Conservation (phyloP, 345 rosid genomes). For the Brassica juncea region DNA sequence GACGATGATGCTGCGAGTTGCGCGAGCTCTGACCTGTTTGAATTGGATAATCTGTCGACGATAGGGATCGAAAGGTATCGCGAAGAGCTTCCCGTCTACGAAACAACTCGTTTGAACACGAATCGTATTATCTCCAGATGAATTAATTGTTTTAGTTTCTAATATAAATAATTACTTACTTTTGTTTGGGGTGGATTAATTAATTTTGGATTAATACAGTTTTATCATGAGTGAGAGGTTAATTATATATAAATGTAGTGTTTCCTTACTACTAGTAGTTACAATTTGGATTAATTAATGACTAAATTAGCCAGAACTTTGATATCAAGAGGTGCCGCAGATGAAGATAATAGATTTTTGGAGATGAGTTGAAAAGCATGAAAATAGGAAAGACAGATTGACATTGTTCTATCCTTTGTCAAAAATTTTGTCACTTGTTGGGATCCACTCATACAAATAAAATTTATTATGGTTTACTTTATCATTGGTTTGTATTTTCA, state of each 20-base stretch:
- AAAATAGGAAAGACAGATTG: background rate
- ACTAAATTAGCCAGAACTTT: background rate
- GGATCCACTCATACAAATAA: constrained; percentile 29
- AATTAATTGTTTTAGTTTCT: background rate
- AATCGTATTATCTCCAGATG: constrained; percentile 37
- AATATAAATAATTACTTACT: constrained; percentile 4
- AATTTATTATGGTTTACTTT: background rate
- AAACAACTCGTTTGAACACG: constrained; percentile 69
- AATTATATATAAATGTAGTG: background rate
- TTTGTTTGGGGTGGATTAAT: constrained; percentile 28
- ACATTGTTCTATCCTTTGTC: constrained; percentile 29
- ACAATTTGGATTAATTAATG: background rate
- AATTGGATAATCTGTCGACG: constrained; percentile 70
- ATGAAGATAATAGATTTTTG: background rate
- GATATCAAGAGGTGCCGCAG: constrained; percentile 19
- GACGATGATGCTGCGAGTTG: constrained; percentile 48
- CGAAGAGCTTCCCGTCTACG: constrained; percentile 95
- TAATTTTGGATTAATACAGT: constrained; percentile 5
- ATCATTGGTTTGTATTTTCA: background rate
- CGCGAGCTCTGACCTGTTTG: constrained; percentile 61
- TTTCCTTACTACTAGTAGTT: background rate
- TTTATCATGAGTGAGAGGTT: constrained; percentile 12
- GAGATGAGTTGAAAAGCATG: constrained; percentile 11
- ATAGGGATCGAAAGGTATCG: constrained; percentile 51
- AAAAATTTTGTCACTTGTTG: constrained; percentile 33